These are phyloP conservation scores for Colletotrichum zoysiae DNA, from an alignment of 2,329 filamentous ascomycete species.

Conservation along the genomic window DNA sequence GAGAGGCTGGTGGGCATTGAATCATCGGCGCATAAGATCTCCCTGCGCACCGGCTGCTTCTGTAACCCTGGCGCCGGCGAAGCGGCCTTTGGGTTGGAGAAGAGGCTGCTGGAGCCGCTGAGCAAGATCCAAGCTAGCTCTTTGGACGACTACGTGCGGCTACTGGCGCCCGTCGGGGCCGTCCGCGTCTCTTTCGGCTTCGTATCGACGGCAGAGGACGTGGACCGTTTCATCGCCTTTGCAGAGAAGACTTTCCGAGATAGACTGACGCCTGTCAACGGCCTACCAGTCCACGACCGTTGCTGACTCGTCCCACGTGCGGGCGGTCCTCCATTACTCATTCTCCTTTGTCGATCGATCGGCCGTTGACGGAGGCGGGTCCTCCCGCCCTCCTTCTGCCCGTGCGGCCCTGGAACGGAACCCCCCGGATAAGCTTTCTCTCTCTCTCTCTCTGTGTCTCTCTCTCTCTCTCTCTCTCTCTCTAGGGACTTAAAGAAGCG, in stretches of 20 bases:
- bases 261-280: conserved; percentile 40
- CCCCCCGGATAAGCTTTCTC: too few species aligned
- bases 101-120: conserved; percentile 34
- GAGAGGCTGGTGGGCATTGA: conserved; percentile 53
- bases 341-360: not conserved
- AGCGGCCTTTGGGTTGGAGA: conserved; percentile 49
- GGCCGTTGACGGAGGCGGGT: not conserved
- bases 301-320: conserved; percentile 26
- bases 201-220: conserved; percentile 51
- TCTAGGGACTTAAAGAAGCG: too few species aligned
- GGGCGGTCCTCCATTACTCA: not conserved
- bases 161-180: conserved; percentile 49
- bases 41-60: conserved; percentile 57
- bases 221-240: conserved; percentile 54
- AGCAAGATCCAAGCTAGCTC: conserved; percentile 33
- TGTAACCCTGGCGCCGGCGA: conserved; percentile 58
- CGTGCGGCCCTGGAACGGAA: not conserved
- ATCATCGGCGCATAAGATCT: conserved; percentile 51
- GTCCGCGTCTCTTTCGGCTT: conserved; percentile 56
- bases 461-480: too few species aligned
- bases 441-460: not conserved
- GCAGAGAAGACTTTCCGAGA: conserved; percentile 50
- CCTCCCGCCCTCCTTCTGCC: not conserved
- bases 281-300: conserved; percentile 24
- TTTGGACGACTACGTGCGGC: conserved; percentile 45